These are phyloP conservation scores for Dioszegia crocea DNA, from an alignment of 768 basidiomycete species.

Conservation along the genomic window DNA sequence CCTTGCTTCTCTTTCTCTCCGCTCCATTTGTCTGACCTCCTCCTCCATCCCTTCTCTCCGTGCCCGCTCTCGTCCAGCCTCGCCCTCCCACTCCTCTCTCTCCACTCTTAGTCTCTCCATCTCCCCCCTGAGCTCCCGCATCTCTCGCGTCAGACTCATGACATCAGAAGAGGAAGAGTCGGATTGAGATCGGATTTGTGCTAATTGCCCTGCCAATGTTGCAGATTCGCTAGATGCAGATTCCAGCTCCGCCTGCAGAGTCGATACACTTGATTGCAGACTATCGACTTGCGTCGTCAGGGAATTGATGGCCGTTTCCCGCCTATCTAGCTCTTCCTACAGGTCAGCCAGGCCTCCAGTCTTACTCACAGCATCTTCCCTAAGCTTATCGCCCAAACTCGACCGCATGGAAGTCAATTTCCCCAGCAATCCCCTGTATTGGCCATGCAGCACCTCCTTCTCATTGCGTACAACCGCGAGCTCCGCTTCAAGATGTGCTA, in stretches of 20 bases:
- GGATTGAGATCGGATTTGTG: conserved; percentile 48
- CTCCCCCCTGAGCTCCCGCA: conserved; percentile 77
- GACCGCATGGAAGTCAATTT: conserved; percentile 91
- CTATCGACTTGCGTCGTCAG: conserved; percentile 75
- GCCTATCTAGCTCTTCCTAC: conserved; percentile 96
- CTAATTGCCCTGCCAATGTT: conserved; percentile 63
- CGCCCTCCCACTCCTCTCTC: conserved; percentile 67
- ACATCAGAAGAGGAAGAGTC: conserved; percentile 44
- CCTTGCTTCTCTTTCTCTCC: conserved; percentile 63
- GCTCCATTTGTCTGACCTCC: conserved; percentile 57
- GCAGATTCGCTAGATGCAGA: conserved; percentile 71
- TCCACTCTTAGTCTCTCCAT: conserved; percentile 81
- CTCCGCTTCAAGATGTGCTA: conserved; percentile 57
- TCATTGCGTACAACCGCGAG: conserved; percentile 72
- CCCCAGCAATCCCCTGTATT: conserved; percentile 67
- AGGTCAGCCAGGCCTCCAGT: not conserved
- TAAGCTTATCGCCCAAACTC: conserved; percentile 85
- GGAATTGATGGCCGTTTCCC: conserved; percentile 76
- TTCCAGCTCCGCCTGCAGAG: conserved; percentile 74
- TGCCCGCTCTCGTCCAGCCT: conserved; percentile 64
- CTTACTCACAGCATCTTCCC: conserved; percentile 84
- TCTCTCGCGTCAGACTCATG: conserved; percentile 56
- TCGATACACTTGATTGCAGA: conserved; percentile 65
- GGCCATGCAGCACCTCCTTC: conserved; percentile 77
- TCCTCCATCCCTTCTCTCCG: conserved; percentile 66